These are phyloP conservation scores for Rutstroemia sp. DNA, from an alignment of 2,329 filamentous ascomycete genomes.

Conservation along the genomic window DNA sequence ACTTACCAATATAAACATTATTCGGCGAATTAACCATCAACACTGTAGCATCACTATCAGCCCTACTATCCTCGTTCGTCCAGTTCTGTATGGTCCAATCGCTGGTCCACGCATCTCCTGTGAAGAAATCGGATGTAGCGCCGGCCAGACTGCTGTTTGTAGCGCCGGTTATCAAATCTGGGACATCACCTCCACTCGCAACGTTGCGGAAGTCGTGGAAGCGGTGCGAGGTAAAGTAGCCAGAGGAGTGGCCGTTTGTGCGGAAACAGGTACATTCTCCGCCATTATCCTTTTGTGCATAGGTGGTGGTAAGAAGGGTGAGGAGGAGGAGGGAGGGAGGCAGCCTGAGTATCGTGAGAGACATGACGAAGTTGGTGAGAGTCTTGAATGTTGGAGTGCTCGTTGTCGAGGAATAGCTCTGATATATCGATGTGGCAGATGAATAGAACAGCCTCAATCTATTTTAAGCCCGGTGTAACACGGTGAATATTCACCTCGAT, in stretches of 20 bases:
- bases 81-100: conserved; percentile 26
- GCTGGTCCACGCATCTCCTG: conserved; percentile 16
- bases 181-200: conserved; percentile 8
- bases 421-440: too few relatives aligned
- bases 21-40: conserved; percentile 25
- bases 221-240: conserved; percentile 25
- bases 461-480: too few relatives aligned
- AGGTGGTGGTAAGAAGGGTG: conserved; percentile 7
- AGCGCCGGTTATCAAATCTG: conserved; percentile 13
- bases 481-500: too few relatives aligned
- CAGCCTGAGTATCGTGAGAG: too few relatives aligned
- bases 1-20: conserved; percentile 27
- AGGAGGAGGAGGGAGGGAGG: conserved; percentile 11
- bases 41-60: conserved; percentile 14
- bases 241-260: conserved; percentile 22
- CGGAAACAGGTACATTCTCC: conserved; percentile 24
- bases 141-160: conserved; percentile 14
- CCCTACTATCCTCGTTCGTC: conserved; percentile 23
- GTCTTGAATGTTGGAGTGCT: too few relatives aligned
- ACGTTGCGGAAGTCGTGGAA: conserved; percentile 26
- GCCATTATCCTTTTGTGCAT: conserved; percentile 22
- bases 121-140: conserved; percentile 22
- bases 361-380: too few relatives aligned
- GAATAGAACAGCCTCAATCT: too few relatives aligned
- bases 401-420: too few relatives aligned